phyloP scores from a whole-genome alignment of 164 flowering plant species.

The Dillenia suffruticosa region DNA sequence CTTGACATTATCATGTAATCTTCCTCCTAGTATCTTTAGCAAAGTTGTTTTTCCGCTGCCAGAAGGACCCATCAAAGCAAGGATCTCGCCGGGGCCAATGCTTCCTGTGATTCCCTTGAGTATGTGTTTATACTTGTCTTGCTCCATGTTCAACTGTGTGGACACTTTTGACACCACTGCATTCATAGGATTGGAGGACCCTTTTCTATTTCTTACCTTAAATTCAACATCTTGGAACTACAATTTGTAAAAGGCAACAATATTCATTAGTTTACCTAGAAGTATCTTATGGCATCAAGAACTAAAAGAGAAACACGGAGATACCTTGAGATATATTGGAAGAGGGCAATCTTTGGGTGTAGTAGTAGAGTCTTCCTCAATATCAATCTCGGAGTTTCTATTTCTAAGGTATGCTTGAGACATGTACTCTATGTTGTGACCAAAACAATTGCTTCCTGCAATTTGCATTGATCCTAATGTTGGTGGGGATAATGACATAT shows the following conservation, averaged over 20 bases:
- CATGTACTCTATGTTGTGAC: conserved; percentile 69
- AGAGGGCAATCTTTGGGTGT: conserved; percentile 43
- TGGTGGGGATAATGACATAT: conserved; percentile 41
- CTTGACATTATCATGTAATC: conserved; percentile 68
- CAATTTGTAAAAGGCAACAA: conserved; percentile 6
- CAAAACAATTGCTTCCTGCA: conserved; percentile 69
- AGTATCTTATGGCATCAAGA: neutral
- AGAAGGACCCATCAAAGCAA: conserved; percentile 98
- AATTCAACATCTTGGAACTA: conserved; percentile 90
- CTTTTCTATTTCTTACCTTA: conserved; percentile 45
- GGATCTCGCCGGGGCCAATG: conserved; percentile 81
- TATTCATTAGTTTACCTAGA: neutral
- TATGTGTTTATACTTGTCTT: conserved; percentile 66
- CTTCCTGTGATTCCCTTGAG: conserved; percentile 88
- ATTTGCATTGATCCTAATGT: conserved; percentile 62
- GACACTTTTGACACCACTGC: conserved; percentile 55
- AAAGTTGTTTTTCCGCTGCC: conserved; percentile 97
- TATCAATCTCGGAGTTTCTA: conserved; percentile 53
- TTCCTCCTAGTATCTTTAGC: conserved; percentile 75
- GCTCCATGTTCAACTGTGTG: conserved; percentile 45
- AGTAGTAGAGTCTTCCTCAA: conserved; percentile 30
- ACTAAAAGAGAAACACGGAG: neutral
- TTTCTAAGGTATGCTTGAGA: conserved; percentile 57
- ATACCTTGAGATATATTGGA: conserved; percentile 78
- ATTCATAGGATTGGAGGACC: conserved; percentile 48